These are phyloP conservation scores for Yarrowia sp. DNA, from an alignment of 805 yeast genomes.

Conservation along the genomic window DNA sequence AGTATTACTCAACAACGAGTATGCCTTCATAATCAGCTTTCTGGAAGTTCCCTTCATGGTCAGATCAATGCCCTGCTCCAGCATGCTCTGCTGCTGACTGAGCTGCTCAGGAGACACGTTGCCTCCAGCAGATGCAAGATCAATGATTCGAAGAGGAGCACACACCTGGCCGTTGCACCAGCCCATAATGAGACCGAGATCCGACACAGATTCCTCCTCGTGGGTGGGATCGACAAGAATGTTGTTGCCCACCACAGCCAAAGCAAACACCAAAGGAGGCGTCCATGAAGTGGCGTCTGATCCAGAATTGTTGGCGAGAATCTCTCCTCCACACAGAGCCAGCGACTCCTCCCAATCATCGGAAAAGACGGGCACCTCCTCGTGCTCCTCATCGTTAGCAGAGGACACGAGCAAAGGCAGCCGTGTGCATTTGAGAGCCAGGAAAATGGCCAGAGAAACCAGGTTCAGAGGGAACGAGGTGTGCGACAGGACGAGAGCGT, in stretches of 20 bases:
- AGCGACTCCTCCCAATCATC: slow-evolving; percentile 76
- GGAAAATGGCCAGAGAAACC: slow-evolving; percentile 72
- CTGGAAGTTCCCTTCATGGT: slow-evolving; percentile 28
- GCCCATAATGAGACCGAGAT: slow-evolving; percentile 73
- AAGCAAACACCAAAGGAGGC: slow-evolving; percentile 75
- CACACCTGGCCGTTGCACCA: slow-evolving; percentile 66
- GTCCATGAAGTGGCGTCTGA: slow-evolving; percentile 40
- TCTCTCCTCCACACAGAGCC: slow-evolving; percentile 44
- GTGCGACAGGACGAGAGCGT: slow-evolving; percentile 73
- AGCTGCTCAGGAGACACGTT: slow-evolving; percentile 25
- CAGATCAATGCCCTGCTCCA: slow-evolving; percentile 30
- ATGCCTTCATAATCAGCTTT: slow-evolving; percentile 48
- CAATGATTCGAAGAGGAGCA: slow-evolving; percentile 71
- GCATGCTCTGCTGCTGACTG: slow-evolving; percentile 36
- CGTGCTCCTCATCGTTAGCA: slow-evolving; percentile 60
- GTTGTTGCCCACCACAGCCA: slow-evolving; percentile 71
- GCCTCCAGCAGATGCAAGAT: slow-evolving; percentile 61
- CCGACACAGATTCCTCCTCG: slow-evolving; percentile 86
- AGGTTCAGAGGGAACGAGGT: slow-evolving; percentile 79
- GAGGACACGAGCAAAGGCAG: slow-evolving; percentile 72
- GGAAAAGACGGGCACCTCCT: slow-evolving; percentile 85
- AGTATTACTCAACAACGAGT: slow-evolving; percentile 55
- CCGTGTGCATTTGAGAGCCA: slow-evolving; percentile 75
- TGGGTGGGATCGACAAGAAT: slow-evolving; percentile 79
- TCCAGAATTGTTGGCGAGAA: slow-evolving; percentile 28